A percentile compares a stretch with the other conserved stretches of the same genome.
These are phyloP conservation scores for Hemisphaericaspora subhashii DNA, from an alignment of 1,139 yeast genomes.

Conservation along the genomic window DNA sequence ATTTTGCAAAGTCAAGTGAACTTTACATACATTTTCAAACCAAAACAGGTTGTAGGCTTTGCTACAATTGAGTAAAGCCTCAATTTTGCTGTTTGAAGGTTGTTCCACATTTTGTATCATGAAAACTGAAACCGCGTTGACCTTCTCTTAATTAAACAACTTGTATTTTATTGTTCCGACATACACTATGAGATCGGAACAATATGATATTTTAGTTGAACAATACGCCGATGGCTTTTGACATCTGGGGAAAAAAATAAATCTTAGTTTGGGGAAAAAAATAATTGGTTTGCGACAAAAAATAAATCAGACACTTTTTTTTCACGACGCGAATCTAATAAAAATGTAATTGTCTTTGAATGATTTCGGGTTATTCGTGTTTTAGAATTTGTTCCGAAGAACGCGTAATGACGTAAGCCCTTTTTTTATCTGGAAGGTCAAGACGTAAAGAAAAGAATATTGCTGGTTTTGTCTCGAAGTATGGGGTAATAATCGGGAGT, in stretches of 20 bases:
- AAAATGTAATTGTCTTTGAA: too few relatives aligned
- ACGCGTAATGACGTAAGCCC: too few relatives aligned
- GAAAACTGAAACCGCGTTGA: background rate
- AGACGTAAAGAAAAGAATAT: too few relatives aligned
- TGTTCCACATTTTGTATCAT: background rate
- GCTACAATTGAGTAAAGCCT: background rate
- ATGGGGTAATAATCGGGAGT: too few relatives aligned
- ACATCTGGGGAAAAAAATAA: background rate
- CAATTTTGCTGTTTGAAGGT: background rate
- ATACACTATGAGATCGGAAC: background rate
- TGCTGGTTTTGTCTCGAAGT: too few relatives aligned
- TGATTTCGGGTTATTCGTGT: too few relatives aligned
- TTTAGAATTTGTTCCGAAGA: too few relatives aligned
- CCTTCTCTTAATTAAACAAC: background rate
- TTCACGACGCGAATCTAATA: too few relatives aligned
- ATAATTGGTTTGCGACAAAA: background rate
- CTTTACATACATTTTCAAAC: too few relatives aligned
- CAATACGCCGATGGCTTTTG: background rate
- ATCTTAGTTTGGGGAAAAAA: background rate
- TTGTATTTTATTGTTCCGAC: background rate
- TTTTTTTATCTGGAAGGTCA: too few relatives aligned
- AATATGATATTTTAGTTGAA: background rate
- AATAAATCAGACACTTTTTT: background rate
- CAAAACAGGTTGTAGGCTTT: too few relatives aligned
- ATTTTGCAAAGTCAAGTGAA: too few relatives aligned